Evolutionary conservation across 2,329 filamentous ascomycete species (phyloP), one percentile per base, ranked within the genome.

Genomic region (Paramyrothecium roridum): DNA sequence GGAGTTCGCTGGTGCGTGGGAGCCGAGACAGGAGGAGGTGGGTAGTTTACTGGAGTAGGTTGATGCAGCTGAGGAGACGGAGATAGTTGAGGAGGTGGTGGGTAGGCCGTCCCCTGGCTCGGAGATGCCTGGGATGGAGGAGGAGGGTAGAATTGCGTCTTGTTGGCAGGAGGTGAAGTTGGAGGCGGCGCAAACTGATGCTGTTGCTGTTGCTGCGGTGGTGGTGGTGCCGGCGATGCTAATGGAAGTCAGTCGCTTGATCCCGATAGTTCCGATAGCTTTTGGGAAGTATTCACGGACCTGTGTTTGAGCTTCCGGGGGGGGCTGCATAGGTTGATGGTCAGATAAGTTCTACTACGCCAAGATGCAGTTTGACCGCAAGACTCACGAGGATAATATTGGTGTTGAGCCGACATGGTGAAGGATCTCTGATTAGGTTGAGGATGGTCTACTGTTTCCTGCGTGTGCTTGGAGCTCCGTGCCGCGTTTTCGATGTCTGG

Each of bases 111-210:
- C 26, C 65, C 59, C 12, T 69, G 69, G 3, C 65, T 66, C 12
- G 68, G 61, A 48, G 70, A 64, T 54, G 65, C 63, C 17, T 69
- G 66, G 17, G 75, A n/a, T 7, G 48, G 72, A 13, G 76, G 75
- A 52, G 76, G 71, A 51, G 76, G 70, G 50, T 78, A 80, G 66
- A 77, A 79, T 48, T 74, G 75, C 21, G 74, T 69, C 58, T 74
- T 73, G 64, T 72, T 73, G 46, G 76, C 74, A 3, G 78, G 77
- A 50, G 78, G 74, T 21, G 79, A 80, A 6, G 72, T 75, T 30
- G 78, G 77, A 19, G 78, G 78, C 50, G 73, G 71, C 48, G 76
- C 76, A 61, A 78, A 80, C 57, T 71, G 74, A 51, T 74, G 73
- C 56, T 75, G 64, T 16, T 65, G 60, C 49, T 63, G 62, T 43